Evolutionary conservation across 441 rosid species (phyloP).

Genomic region (Populus hybrid): DNA sequence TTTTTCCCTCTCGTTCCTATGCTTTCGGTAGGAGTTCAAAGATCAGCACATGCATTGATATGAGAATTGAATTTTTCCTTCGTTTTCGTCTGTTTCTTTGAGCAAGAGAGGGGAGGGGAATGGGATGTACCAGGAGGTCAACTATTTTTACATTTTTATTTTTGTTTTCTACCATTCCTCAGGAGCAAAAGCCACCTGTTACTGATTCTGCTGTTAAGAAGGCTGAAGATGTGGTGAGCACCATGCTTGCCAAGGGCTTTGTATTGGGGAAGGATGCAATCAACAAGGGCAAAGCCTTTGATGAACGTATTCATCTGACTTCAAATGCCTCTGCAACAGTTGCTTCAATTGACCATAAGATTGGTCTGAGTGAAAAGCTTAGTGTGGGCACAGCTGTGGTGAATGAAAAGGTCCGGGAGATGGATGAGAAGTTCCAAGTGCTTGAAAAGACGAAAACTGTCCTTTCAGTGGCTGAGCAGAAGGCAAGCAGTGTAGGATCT

Average conservation of each 20-base stretch:
- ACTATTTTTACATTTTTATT: no score
- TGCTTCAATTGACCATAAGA: constrained; percentile 52
- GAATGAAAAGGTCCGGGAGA: constrained; percentile 51
- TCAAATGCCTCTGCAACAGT: constrained; percentile 69
- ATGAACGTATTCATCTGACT: constrained; percentile 49
- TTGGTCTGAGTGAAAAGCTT: constrained; percentile 56
- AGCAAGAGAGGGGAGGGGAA: no score
- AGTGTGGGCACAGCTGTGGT: constrained; percentile 55
- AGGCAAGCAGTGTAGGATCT: constrained; percentile 45
- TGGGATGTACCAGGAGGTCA: neutral
- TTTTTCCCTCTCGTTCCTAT: no score
- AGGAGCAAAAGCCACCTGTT: constrained; percentile 28
- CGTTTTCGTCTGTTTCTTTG: no score
- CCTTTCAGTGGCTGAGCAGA: constrained; percentile 53
- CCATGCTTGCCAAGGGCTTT: constrained; percentile 65
- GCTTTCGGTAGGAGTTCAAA: no score
- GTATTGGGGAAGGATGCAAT: constrained; percentile 70
- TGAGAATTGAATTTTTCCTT: no score
- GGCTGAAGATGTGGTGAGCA: constrained; percentile 72
- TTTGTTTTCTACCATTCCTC: constrained; percentile 5
- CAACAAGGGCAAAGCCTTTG: constrained; percentile 56
- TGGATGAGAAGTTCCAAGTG: constrained; percentile 55
- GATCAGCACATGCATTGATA: no score
- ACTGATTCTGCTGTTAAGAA: constrained; percentile 37
- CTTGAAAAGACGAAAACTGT: constrained; percentile 58